These are phyloP conservation scores for Tricholoma bakamatsutake DNA, from an alignment of 768 basidiomycete genomes.

Conservation along the genomic window DNA sequence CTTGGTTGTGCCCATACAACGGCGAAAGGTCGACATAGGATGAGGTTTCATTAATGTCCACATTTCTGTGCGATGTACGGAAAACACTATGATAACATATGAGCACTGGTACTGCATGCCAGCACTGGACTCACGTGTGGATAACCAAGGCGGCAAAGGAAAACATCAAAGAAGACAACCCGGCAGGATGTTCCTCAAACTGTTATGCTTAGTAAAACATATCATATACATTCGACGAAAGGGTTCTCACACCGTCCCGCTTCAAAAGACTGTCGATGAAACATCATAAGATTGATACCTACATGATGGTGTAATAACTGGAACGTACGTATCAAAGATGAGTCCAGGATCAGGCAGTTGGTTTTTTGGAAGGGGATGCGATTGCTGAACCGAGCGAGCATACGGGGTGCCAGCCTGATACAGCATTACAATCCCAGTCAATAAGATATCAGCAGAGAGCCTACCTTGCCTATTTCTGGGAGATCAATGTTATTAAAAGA, in stretches of 20 bases:
- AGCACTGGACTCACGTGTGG: slow-evolving; percentile 43
- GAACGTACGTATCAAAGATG: slow-evolving; percentile 63
- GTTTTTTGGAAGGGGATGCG: slow-evolving; percentile 55
- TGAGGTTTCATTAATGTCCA: slow-evolving; percentile 76
- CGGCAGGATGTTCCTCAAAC: slow-evolving; percentile 74
- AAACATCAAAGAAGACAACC: slow-evolving; percentile 77
- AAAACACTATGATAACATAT: slow-evolving; percentile 50
- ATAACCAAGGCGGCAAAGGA: slow-evolving; percentile 79
- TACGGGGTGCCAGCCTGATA: slow-evolving; percentile 64
- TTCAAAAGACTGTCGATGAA: slow-evolving; percentile 41
- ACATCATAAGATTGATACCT: neutral
- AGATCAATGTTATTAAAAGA: slow-evolving; percentile 64
- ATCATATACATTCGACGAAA: neutral
- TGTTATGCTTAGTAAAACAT: slow-evolving; percentile 18
- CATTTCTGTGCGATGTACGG: slow-evolving; percentile 66
- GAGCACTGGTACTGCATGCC: slow-evolving; percentile 2
- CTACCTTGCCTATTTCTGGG: slow-evolving; percentile 66
- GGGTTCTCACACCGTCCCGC: slow-evolving; percentile 51
- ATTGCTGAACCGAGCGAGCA: slow-evolving; percentile 76
- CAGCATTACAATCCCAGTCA: neutral
- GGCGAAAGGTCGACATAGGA: slow-evolving; percentile 84
- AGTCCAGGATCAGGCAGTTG: slow-evolving; percentile 76
- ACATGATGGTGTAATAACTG: neutral
- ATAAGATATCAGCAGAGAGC: neutral
- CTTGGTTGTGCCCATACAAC: slow-evolving; percentile 71